Evolutionary conservation across 768 basidiomycete species (phyloP), one percentile per base, ranked within the genome.

Genomic region (Sistotremastrum niveocremeum): DNA sequence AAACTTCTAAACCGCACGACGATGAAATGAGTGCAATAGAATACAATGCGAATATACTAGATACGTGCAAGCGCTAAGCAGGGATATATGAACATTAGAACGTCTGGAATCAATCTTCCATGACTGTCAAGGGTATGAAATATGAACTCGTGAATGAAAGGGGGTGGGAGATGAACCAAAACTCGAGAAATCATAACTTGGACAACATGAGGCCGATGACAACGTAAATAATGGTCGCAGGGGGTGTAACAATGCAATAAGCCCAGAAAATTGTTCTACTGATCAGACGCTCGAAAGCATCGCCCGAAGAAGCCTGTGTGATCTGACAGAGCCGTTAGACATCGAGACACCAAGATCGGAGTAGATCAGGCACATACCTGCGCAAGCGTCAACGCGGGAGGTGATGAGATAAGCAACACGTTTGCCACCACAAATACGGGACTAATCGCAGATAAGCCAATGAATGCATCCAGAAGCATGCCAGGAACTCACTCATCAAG

Each of bases 251-350:
- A 34, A 89, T 64, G 53, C 86, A 90, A 57, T 94, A 97, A 2
- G 82, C 73, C 88, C 89, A 91, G 60, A 90, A 90, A 49, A 97
- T 87, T 0, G 93, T 97, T 45, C 86, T 74, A 49, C 79, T 82
- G 60, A 95, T 84, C 34, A 97, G 71, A 1, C 89, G 71, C 65
- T 97, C 94, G 57, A 98, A 97, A 0, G 86, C 80, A 55, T 87
- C 87, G 3, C 87, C 85, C 1, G 68, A 81, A 2, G 81, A 84
- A 56, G 84, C 81, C 59, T 88, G 84, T 1, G 89, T 88, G 55
- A 91, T 87, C 69, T 85, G 68, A 4, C 28, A 11, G 9, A 5
- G 20, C 20, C 20, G 20, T 20, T 39, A 7, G 40, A 11, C 29
- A 31, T 38, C 34, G 8, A 4, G 20, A 10, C 41, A 10, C 46